These are phyloP conservation scores for Tricholoma terreum DNA, from an alignment of 768 basidiomycete species.

Conservation along the genomic window DNA sequence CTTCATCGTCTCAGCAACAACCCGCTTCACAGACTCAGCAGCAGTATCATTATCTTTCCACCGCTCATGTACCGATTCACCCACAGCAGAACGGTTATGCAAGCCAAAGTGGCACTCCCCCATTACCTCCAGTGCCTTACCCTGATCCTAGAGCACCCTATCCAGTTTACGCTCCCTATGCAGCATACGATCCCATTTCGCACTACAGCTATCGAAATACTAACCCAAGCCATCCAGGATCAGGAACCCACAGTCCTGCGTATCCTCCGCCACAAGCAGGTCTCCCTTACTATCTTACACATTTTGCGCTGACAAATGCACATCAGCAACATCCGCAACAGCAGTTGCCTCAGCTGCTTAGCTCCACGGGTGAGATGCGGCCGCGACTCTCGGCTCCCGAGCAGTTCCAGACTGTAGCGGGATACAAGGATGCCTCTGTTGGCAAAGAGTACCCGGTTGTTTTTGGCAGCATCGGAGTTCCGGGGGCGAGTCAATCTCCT, in stretches of 20 bases:
- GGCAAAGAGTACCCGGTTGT: slow-evolving; percentile 33
- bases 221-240: slow-evolving; percentile 18
- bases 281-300: slow-evolving; percentile 9
- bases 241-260: slow-evolving; percentile 23
- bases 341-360: slow-evolving; percentile 2
- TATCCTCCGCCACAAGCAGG: slow-evolving; percentile 15
- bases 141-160: background rate
- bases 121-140: background rate
- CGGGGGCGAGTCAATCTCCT: slow-evolving; percentile 24
- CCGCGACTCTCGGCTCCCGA: background rate
- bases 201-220: slow-evolving; percentile 36
- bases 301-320: slow-evolving; percentile 7
- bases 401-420: background rate
- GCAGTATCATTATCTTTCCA: slow-evolving; percentile 5
- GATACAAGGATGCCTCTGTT: background rate
- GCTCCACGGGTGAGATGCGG: background rate
- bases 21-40: slow-evolving; percentile 25
- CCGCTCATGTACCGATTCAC: background rate
- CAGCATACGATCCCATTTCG: background rate
- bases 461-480: slow-evolving; percentile 49
- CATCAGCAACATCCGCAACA: slow-evolving; percentile 8
- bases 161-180: background rate
- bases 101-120: background rate
- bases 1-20: slow-evolving; percentile 13
- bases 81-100: background rate